phyloP scores from a whole-genome alignment of 2,329 filamentous ascomycete species.

The Cytospora piceae region DNA sequence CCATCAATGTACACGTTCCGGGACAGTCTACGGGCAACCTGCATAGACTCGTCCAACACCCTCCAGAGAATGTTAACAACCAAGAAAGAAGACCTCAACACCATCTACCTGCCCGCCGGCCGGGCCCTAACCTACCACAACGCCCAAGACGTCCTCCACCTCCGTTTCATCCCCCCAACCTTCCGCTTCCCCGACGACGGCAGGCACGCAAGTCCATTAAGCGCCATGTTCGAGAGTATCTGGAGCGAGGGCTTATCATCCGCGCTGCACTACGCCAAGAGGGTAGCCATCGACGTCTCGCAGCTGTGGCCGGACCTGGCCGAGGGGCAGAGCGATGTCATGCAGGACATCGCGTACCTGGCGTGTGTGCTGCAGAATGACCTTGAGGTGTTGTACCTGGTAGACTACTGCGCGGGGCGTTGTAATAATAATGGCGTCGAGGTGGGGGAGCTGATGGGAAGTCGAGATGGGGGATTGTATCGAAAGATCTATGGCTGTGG shows the following conservation, averaged over 20 bases:
- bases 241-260: slow-evolving; percentile 26
- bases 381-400: slow-evolving; percentile 31
- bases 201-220: slow-evolving; percentile 14
- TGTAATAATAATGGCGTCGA: background rate
- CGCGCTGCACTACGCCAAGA: slow-evolving; percentile 27
- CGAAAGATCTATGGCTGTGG: slow-evolving; percentile 26
- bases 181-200: slow-evolving; percentile 2
- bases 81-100: slow-evolving; percentile 16
- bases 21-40: slow-evolving; percentile 11
- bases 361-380: slow-evolving; percentile 30
- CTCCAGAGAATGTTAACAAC: background rate
- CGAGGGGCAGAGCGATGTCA: slow-evolving; percentile 4
- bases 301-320: slow-evolving; percentile 25
- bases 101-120: slow-evolving; percentile 13
- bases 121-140: slow-evolving; percentile 27
- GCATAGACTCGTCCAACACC: slow-evolving; percentile 18
- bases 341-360: slow-evolving; percentile 30
- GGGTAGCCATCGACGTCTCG: slow-evolving; percentile 30
- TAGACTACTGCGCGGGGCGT: slow-evolving; percentile 27
- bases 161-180: slow-evolving; percentile 20
- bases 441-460: slow-evolving; percentile 28
- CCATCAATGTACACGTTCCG: slow-evolving; percentile 29
- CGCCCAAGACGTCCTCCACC: slow-evolving; percentile 27
- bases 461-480: slow-evolving; percentile 33
- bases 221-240: slow-evolving; percentile 24